Evolutionary conservation across 2,329 filamentous ascomycete species (phyloP).

Genomic region (Cadophora luteo-olivacea): DNA sequence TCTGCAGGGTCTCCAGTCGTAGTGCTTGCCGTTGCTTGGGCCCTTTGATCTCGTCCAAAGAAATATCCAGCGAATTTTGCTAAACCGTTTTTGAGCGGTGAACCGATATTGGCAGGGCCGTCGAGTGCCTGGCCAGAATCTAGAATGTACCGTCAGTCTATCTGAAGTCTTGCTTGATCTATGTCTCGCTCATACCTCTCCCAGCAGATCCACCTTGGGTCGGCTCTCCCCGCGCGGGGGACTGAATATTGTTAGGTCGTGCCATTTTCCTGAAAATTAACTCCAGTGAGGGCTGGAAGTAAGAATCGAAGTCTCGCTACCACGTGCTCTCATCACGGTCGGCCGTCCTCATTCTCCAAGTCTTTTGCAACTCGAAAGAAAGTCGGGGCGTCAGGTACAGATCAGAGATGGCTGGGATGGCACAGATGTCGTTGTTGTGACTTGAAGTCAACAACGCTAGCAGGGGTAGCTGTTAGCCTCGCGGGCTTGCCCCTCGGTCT

Average conservation of each 20-base stretch:
- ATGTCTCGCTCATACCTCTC: background rate
- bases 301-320: background rate
- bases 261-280: background rate
- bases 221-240: background rate
- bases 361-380: background rate
- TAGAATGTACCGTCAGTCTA: background rate
- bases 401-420: background rate
- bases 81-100: slow-evolving; percentile 2
- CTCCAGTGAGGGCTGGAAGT: too few species aligned
- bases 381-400: background rate
- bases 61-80: background rate
- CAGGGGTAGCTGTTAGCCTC: slow-evolving; percentile 6
- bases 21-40: background rate
- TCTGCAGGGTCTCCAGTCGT: background rate
- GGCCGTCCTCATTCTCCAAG: background rate
- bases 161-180: background rate
- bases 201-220: slow-evolving; percentile 2
- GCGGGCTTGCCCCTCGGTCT: too few species aligned
- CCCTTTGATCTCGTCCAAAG: background rate
- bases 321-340: background rate
- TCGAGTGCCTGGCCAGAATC: background rate
- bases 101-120: background rate
- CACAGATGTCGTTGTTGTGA: background rate
- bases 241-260: background rate
- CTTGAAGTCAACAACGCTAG: slow-evolving; percentile 11